Base-by-base conservation (phyloP, 2,329 filamentous ascomycete genomes). In the Venturia asperata region DNA sequence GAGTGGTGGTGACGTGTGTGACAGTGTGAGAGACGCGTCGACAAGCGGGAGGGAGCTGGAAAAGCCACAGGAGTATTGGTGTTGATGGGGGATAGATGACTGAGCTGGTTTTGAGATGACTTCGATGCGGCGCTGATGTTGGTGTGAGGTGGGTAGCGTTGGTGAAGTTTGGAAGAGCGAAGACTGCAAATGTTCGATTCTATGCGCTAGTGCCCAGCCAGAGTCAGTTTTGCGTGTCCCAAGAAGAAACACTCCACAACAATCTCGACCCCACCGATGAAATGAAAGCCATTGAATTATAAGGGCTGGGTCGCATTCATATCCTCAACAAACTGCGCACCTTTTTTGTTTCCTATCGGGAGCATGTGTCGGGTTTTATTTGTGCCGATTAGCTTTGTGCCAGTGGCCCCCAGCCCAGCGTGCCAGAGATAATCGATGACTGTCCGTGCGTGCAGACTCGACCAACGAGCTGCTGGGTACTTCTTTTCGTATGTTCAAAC, bases 21-120 rank as follows among this genome's bases (percentile, higher is more conserved):
- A 58, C 52, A 19, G 52, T 58, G 52, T 17, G 27, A 58, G 52
- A 58, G 52, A 58, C 52, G 52, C 52, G 52, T 58, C 52, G 30
- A 37, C 19, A 27, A 37, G 19, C 27, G 21, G 19, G 52, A 58
- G 11, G 52, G 17, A 10, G 27, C 27, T 58, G 52, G 30, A 58
- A 58, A 58, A 21, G 52, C 52, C 30, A 27, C 52, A 34, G 52
- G 5, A 58, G 27, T 58, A 37, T 37, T 58, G 52, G 52, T 58
- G 52, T 58, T 34, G 52, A 58, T 58, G 52, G 21, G 52, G 15
- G 15, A 58, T n/a, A 27, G 30, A 37, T 34, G 27, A n/a, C 27
- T 37, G 52, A 37, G 52, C n/a, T 58, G 27, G n/a, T 37, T 19
- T 37, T 58, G 30, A 58, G 52, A 58, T 58, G 52, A 15, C 52